Percentiles rank a stretch among this genome's conserved stretches.
These are phyloP conservation scores for Trichosporon ovoides DNA, from an alignment of 1,284 basidiomycete species.

Conservation along the genomic window DNA sequence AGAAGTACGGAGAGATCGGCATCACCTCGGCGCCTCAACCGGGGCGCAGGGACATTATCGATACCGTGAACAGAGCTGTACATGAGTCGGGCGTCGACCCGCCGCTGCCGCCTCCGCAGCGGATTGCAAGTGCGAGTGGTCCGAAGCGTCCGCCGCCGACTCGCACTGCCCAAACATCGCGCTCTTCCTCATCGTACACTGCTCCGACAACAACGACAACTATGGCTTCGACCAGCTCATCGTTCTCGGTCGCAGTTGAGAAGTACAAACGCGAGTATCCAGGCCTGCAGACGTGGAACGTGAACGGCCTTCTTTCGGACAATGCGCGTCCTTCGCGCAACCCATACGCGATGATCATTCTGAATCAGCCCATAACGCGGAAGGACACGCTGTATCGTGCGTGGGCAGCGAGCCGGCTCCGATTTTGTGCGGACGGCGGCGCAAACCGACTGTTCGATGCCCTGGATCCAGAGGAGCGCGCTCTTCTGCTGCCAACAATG, in stretches of 20 bases:
- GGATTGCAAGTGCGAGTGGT: not conserved
- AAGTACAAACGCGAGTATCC: slow-evolving; percentile 13
- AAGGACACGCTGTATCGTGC: slow-evolving; percentile 58
- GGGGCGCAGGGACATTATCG: slow-evolving; percentile 13
- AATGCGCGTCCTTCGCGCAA: slow-evolving; percentile 8
- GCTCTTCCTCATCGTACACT: not conserved
- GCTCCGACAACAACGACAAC: not conserved
- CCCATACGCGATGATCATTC: slow-evolving; percentile 64
- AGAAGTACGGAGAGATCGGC: not conserved
- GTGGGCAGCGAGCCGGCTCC: slow-evolving; percentile 59
- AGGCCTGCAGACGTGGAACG: slow-evolving; percentile 13
- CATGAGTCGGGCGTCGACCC: slow-evolving; percentile 16
- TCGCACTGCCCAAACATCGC: not conserved
- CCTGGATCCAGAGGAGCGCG: slow-evolving; percentile 47
- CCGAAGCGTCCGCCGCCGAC: not conserved
- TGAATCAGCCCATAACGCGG: slow-evolving; percentile 77
- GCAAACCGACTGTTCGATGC: slow-evolving; percentile 77
- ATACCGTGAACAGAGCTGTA: slow-evolving; percentile 16
- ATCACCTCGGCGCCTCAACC: no score
- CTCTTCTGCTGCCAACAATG: slow-evolving; percentile 64
- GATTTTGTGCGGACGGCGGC: slow-evolving; percentile 84
- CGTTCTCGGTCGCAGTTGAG: slow-evolving; percentile 10
- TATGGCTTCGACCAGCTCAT: not conserved
- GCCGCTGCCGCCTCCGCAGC: slow-evolving; percentile 15
- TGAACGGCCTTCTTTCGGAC: slow-evolving; percentile 9